Percentiles rank a stretch among this genome's conserved stretches.
These are phyloP conservation scores for Peterozyma toletana DNA, from an alignment of 805 yeast species.

Conservation along the genomic window DNA sequence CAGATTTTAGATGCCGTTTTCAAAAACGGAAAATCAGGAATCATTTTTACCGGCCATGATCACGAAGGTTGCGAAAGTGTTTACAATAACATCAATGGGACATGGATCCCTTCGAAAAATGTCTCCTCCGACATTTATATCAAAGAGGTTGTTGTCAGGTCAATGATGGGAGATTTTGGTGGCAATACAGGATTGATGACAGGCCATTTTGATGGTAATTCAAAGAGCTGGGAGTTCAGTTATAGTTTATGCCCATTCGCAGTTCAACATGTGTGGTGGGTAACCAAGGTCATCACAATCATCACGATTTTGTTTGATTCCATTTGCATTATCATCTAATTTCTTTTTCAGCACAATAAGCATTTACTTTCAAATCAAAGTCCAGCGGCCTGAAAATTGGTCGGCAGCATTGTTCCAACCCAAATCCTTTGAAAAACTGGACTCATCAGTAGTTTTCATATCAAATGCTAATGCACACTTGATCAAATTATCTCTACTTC, in stretches of 20 bases:
- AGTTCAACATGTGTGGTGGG: conserved; percentile 97
- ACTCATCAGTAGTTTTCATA: too few relatives aligned
- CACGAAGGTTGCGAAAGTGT: conserved; percentile 86
- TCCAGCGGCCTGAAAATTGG: too few relatives aligned
- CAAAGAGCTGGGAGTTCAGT: conserved; percentile 53
- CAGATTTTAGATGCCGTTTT: conserved; percentile 67
- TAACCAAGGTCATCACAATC: conserved; percentile 47
- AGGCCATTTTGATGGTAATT: conserved; percentile 48
- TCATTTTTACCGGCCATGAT: conserved; percentile 90
- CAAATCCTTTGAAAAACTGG: too few relatives aligned
- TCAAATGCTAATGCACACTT: too few relatives aligned
- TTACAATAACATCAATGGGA: conserved; percentile 42
- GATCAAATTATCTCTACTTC: too few relatives aligned
- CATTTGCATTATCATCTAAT: conserved; percentile 9
- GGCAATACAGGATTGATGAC: conserved; percentile 85
- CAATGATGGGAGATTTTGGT: conserved; percentile 95
- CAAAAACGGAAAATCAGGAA: conserved; percentile 59
- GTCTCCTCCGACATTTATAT: conserved; percentile 30
- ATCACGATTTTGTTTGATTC: conserved; percentile 33
- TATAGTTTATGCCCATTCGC: conserved; percentile 75
- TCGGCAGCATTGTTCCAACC: too few relatives aligned
- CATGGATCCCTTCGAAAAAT: conserved; percentile 55
- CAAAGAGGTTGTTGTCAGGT: conserved; percentile 76
- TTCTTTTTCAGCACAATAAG: too few relatives aligned
- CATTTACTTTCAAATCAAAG: too few relatives aligned